phyloP scores from a whole-genome alignment of 192 early-diverging fungal species.

The Backusella australiensis region DNA sequence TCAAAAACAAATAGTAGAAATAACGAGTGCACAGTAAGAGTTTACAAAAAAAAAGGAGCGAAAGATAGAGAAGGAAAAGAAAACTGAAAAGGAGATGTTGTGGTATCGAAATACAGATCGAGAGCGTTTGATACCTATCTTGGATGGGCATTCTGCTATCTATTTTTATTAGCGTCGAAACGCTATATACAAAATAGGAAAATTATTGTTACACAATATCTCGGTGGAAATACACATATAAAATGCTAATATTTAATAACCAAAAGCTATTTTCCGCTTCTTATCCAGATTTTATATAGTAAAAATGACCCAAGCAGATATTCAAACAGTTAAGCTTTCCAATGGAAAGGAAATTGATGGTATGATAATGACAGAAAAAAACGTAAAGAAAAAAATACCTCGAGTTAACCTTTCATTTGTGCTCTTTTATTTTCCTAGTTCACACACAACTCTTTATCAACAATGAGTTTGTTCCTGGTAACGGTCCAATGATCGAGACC shows the following conservation, averaged over 20 bases:
- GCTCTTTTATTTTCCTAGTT: conserved; percentile 12
- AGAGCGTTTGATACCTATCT: neutral
- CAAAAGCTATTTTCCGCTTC: neutral
- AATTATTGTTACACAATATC: neutral
- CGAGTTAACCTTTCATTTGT: neutral
- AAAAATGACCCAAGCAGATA: conserved; percentile 28
- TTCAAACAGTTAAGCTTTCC: conserved; percentile 26
- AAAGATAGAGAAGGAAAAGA: neutral
- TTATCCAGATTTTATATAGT: neutral
- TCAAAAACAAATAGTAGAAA: neutral
- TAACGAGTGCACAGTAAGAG: neutral
- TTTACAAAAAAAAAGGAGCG: neutral
- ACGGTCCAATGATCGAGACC: conserved; percentile 47
- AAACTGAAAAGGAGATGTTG: neutral
- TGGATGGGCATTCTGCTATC: neutral
- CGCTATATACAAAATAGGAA: neutral
- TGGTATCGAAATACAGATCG: neutral
- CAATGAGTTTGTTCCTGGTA: conserved; percentile 51
- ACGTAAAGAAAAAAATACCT: neutral
- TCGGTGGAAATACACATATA: neutral
- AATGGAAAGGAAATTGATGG: conserved; percentile 25
- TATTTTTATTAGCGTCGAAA: neutral
- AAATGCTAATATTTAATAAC: neutral
- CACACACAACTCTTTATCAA: conserved; percentile 65
- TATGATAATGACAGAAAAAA: neutral